Base-by-base conservation (phyloP, 2,329 filamentous ascomycete species). In the Mariannaea sp. region DNA sequence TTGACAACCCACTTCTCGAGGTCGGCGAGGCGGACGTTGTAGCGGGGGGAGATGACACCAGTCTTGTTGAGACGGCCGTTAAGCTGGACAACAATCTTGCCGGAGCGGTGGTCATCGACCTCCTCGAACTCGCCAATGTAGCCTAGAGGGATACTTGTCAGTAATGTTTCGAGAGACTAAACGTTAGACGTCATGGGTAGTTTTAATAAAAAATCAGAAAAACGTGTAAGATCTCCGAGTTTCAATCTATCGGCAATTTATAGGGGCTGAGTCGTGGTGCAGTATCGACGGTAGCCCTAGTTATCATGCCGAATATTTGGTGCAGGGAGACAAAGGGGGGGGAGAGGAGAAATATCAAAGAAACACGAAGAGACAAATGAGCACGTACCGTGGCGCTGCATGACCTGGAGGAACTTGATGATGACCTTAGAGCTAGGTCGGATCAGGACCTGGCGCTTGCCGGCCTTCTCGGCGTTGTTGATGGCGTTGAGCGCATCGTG, bases 391-490 rank as follows among this genome's bases (percentile, higher is more conserved):
- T 99, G 94, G 80, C 90, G 91, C 84, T 99, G 94, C 94, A 99
- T 99, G 78, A 97, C 93, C 76, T 85, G 85, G 75, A 99, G 85
- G 88, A 97, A 99, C 87, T 97, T 97, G 84, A 95, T 82, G 73
- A 99, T 99, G 84, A 99, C 94, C 90, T 99, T 99, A 80, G 94
- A 97, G 78, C 86, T 89, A 71, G 95, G 94, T 73, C 92, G 88
- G 85, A 99, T 97, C 78, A 99, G 75, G 76, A 97, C 94, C 84
- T 99, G 94, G 75, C 94, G 92, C 89, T 97, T 97, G 83, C 94
- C 94, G 71, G 90, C 84, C 89, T 99, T 97, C 87, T 99, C 95
- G 85, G 94, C 94, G 80, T 99, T 99, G 92, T 99, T 99, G 89
- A 99, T 97, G 84, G 87, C 84, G 79, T 96, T 96, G 74, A 97